phyloP scores from a whole-genome alignment of 2,329 filamentous ascomycete genomes.

The Dothiorella sarmentorum region DNA sequence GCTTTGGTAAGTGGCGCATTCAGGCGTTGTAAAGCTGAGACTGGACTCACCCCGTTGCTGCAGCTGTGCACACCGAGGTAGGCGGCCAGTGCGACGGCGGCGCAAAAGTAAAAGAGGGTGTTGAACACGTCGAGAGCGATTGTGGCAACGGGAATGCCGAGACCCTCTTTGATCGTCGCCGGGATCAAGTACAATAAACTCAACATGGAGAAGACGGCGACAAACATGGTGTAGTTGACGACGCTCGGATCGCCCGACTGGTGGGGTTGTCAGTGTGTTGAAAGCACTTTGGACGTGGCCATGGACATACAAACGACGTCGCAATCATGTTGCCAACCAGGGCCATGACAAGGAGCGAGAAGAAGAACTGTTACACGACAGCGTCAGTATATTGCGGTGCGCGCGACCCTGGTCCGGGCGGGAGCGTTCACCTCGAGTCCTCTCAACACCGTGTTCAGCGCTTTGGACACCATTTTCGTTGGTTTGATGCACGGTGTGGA shows the following conservation, averaged over 20 bases:
- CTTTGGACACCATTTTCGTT: conserved; percentile 38
- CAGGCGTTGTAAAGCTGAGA: neutral
- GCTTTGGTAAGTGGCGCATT: conserved; percentile 9
- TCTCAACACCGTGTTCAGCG: conserved; percentile 40
- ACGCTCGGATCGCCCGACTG: conserved; percentile 56
- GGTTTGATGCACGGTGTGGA: conserved; percentile 22
- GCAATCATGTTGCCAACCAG: conserved; percentile 62
- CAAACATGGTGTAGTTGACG: conserved; percentile 66
- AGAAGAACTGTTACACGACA: conserved; percentile 50
- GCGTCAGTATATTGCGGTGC: conserved; percentile 13
- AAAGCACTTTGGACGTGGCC: too few relatives aligned
- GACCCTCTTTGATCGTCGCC: conserved; percentile 52
- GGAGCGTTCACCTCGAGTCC: conserved; percentile 37
- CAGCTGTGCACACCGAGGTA: conserved; percentile 69
- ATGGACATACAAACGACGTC: conserved; percentile 43
- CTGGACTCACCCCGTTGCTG: conserved; percentile 50
- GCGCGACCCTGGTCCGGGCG: neutral
- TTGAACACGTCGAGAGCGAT: conserved; percentile 58
- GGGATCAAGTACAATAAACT: conserved; percentile 61
- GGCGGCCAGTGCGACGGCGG: conserved; percentile 66
- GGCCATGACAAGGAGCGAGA: conserved; percentile 58
- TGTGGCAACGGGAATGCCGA: conserved; percentile 52
- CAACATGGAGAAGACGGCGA: conserved; percentile 63
- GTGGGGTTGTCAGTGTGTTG: too few relatives aligned
- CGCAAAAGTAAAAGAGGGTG: conserved; percentile 67